Evolutionary conservation across 257 asterid genomes (phyloP), one percentile per base, ranked within the genome.

Genomic region (Gynochthodes officinalis): DNA sequence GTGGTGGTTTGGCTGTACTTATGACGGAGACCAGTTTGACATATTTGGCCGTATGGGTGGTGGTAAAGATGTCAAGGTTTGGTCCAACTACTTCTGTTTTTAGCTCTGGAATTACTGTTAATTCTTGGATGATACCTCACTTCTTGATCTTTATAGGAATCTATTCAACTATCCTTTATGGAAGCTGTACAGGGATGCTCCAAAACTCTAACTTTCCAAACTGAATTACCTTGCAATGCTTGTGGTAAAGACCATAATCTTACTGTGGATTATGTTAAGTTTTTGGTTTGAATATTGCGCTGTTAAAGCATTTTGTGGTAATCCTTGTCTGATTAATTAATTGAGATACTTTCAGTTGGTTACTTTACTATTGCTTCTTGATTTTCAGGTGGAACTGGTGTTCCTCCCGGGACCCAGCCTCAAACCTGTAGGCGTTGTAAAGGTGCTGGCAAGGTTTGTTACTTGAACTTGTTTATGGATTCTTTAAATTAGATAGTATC

Each of bases 171-270:
- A 58, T 91, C 99, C 67, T 94, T 94, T 81, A 94, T 94, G 97
- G 97, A 94, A 84, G 99, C 99, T 76, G 89, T 94, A 74, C 96
- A 91, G 81, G 97, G 97, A 69, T 94, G 99, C 90, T 18, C 81
- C 82, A 94, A 85, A 82, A 91, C 93, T 35, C 62, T 94, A 54
- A 84, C 90, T 28, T 72, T 91, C 83, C 52, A 77, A 60, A 87
- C 97, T 57, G 96, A 89, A 73, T 71, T 88, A 84, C 84, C 86
- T 70, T 91, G 99, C 71, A 76, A 71, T 82, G 66, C 95, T 76
- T 94, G 99, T 78, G 96, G 99, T 94, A 89, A 33, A 58, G 61
- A 64, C n/a, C 50, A 23, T 75, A n/a, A 77, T 35, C 52, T 21
- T 39, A 4, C 16, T 53, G 25, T 69, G 1, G 16, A 27, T 23